phyloP scores from a whole-genome alignment of 176 grass and related monocot genomes.

The Elaeis guineensis region DNA sequence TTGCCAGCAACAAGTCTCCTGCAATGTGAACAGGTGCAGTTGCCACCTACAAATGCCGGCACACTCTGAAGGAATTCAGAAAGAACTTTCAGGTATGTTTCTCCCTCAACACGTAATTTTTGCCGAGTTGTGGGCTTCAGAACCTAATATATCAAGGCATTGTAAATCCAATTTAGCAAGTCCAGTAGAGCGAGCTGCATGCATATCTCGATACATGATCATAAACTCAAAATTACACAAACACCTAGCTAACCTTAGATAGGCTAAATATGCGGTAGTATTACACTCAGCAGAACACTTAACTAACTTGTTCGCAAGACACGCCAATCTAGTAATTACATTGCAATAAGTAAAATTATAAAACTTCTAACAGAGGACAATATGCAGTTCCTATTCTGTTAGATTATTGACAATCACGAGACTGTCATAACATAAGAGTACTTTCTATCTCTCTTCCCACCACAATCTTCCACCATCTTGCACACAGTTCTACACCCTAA shows the following conservation, averaged over 20 bases:
- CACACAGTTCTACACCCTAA: too few species aligned
- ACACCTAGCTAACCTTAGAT: too few species aligned
- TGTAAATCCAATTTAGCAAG: neutral
- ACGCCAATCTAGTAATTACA: too few species aligned
- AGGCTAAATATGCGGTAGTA: too few species aligned
- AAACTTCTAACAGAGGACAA: neutral
- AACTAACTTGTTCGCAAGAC: too few species aligned
- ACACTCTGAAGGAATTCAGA: slow-evolving; percentile 53
- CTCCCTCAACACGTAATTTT: slow-evolving; percentile 77
- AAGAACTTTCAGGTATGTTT: slow-evolving; percentile 62
- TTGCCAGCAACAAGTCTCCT: slow-evolving; percentile 28
- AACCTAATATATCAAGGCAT: slow-evolving; percentile 27
- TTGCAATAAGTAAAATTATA: neutral
- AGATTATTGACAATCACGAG: neutral
- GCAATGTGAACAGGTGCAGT: slow-evolving; percentile 67
- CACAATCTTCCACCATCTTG: too few species aligned
- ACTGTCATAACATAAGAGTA: too few species aligned
- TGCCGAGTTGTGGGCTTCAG: slow-evolving; percentile 73
- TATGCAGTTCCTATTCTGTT: neutral
- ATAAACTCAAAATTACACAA: too few species aligned
- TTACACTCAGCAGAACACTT: too few species aligned
- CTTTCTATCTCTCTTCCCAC: too few species aligned
- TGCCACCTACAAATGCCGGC: slow-evolving; percentile 60
- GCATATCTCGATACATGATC: too few species aligned
- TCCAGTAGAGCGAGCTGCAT: too few species aligned